These are phyloP conservation scores for Hordeum marinum DNA, from an alignment of 176 grass and related monocot species.

Conservation along the genomic window DNA sequence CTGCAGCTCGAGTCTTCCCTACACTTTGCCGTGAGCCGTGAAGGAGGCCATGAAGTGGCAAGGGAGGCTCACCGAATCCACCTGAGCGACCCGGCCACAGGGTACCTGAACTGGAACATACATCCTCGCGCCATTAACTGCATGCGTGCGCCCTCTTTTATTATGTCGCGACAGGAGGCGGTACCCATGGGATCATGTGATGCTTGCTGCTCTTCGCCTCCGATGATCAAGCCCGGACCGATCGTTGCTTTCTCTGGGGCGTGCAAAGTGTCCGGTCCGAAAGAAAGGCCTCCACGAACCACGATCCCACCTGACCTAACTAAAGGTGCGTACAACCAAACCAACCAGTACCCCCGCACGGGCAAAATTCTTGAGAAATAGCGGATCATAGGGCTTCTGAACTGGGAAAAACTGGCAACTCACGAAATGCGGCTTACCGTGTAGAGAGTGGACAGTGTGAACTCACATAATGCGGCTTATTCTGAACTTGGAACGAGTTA, in stretches of 20 bases:
- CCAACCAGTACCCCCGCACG: background rate
- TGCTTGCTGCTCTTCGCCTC: background rate
- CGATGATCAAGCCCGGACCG: background rate
- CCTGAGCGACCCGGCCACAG: background rate
- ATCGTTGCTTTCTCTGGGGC: background rate
- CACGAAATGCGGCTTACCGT: background rate
- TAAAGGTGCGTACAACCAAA: background rate
- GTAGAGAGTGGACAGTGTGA: too few relatives aligned
- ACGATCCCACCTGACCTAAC: background rate
- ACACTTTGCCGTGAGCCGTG: background rate
- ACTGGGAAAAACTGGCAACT: background rate
- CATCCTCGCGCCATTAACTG: slow-evolving; percentile 16
- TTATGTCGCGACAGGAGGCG: background rate
- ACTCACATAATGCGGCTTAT: background rate
- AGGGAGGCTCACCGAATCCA: slow-evolving; percentile 28
- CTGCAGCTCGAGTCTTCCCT: background rate
- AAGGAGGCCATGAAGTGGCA: slow-evolving; percentile 12
- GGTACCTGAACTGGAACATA: background rate
- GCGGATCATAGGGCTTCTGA: background rate
- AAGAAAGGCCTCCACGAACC: slow-evolving; percentile 13
- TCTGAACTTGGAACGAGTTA: background rate
- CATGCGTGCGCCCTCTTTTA: background rate
- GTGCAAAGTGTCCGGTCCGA: background rate
- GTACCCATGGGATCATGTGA: slow-evolving; percentile 40
- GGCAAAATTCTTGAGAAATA: background rate